Evolutionary conservation across 768 basidiomycete species (phyloP).

Genomic region (Trametes meyenii): DNA sequence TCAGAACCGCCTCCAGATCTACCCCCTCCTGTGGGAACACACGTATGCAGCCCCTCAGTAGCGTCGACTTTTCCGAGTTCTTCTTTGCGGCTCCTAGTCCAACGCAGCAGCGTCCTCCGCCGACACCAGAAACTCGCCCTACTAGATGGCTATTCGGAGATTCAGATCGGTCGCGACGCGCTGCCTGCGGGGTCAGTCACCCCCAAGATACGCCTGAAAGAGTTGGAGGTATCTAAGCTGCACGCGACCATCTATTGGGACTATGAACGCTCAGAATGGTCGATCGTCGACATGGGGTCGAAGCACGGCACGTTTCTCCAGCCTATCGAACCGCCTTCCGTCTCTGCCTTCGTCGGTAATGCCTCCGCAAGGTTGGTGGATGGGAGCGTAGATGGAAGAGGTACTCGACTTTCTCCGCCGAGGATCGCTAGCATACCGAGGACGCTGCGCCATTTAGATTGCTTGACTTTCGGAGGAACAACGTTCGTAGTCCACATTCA

Average conservation of each 20-base stretch:
- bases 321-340: constrained; percentile 7
- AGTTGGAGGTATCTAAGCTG: constrained; percentile 82
- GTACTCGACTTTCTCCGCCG: constrained; percentile 61
- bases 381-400: constrained; percentile 26
- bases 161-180: constrained; percentile 76
- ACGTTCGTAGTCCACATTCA: constrained; percentile 75
- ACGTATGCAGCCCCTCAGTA: not conserved
- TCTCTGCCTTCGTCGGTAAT: constrained; percentile 12
- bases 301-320: constrained; percentile 79
- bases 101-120: constrained; percentile 50
- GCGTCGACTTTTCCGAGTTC: constrained; percentile 8
- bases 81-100: constrained; percentile 44
- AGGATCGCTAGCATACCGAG: constrained; percentile 72
- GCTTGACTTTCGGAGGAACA: constrained; percentile 68
- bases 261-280: constrained; percentile 59
- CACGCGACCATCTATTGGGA: constrained; percentile 82
- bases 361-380: not conserved
- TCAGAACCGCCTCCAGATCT: not conserved
- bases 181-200: constrained; percentile 50
- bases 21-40: not conserved
- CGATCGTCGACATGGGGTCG: constrained; percentile 82
- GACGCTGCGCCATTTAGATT: constrained; percentile 63
- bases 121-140: constrained; percentile 55
- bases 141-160: constrained; percentile 62
- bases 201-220: constrained; percentile 75